Evolutionary conservation across 2,329 filamentous ascomycete species (phyloP).

Genomic region (Calonectria henricotiae): DNA sequence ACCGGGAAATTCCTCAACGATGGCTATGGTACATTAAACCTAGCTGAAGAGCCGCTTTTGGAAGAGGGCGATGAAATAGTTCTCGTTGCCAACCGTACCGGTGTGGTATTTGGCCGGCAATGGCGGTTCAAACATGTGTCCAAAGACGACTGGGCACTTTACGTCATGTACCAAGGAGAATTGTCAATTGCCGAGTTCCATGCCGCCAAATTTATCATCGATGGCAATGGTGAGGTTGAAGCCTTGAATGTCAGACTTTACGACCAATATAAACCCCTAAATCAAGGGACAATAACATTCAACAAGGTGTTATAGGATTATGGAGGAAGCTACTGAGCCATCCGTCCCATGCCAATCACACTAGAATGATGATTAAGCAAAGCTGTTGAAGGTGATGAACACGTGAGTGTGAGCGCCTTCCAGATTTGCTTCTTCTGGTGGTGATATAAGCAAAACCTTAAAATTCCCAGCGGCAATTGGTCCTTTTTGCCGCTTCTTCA

Average conservation of each 20-base stretch:
- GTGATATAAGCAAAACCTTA: too few species aligned
- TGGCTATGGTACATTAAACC: not conserved
- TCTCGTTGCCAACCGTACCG: slow-evolving; percentile 1
- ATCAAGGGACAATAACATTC: not conserved
- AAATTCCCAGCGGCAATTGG: too few species aligned
- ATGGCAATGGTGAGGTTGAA: not conserved
- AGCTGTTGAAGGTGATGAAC: too few species aligned
- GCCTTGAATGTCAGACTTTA: not conserved
- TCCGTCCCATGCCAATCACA: not conserved
- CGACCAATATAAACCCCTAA: not conserved
- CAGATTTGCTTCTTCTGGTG: too few species aligned
- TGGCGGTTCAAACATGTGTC: slow-evolving; percentile 1
- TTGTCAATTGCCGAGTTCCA: not conserved
- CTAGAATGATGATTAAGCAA: too few species aligned
- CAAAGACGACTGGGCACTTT: not conserved
- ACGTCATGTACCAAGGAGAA: slow-evolving; percentile 8
- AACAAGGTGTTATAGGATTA: not conserved
- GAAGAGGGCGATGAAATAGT: not conserved
- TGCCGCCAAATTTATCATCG: not conserved
- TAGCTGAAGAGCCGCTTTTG: not conserved
- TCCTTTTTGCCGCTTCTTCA: too few species aligned
- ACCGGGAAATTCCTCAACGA: not conserved
- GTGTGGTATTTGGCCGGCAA: not conserved
- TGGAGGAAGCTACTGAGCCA: not conserved
- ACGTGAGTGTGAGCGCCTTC: too few species aligned